Conservation (phyloP, 331 rosid species). For the Phaseolus coccineus region DNA sequence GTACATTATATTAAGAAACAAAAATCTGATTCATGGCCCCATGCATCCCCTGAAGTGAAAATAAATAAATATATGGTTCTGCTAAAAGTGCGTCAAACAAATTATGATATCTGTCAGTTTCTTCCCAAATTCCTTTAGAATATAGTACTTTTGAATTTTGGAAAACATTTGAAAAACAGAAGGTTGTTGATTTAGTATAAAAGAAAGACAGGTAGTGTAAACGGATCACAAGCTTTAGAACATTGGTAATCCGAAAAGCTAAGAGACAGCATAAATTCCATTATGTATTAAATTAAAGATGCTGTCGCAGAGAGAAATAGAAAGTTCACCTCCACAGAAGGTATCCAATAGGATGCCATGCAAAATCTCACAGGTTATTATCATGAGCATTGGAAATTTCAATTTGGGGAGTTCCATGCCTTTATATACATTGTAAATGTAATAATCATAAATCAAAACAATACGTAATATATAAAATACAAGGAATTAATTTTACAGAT, state of each 20-base stretch:
- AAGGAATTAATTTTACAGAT: conserved; percentile 5
- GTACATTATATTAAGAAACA: no score
- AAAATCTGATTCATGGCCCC: no score
- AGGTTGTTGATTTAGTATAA: conserved; percentile 6
- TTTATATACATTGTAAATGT: conserved; percentile 50
- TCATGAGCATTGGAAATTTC: conserved; percentile 92
- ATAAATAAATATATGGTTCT: no score
- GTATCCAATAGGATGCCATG: conserved; percentile 99
- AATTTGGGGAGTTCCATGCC: conserved; percentile 95
- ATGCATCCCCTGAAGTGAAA: no score
- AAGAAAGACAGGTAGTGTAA: conserved; percentile 25
- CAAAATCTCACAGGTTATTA: conserved; percentile 96
- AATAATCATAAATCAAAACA: background rate
- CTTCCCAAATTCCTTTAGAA: background rate
- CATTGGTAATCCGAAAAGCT: conserved; percentile 13
- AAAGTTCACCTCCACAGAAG: conserved; percentile 90
- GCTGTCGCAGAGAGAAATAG: conserved; percentile 34
- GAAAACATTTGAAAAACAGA: conserved; percentile 17
- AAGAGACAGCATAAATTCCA: conserved; percentile 25
- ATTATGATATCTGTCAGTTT: background rate
- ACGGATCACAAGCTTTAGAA: conserved; percentile 23
- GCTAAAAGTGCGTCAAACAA: background rate
- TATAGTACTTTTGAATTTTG: conserved; percentile 11
- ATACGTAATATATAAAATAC: conserved; percentile 23
- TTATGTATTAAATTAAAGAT: background rate